These are phyloP conservation scores for Rhodotorula sphaerocarpa DNA, from an alignment of 768 basidiomycete genomes.

Conservation along the genomic window DNA sequence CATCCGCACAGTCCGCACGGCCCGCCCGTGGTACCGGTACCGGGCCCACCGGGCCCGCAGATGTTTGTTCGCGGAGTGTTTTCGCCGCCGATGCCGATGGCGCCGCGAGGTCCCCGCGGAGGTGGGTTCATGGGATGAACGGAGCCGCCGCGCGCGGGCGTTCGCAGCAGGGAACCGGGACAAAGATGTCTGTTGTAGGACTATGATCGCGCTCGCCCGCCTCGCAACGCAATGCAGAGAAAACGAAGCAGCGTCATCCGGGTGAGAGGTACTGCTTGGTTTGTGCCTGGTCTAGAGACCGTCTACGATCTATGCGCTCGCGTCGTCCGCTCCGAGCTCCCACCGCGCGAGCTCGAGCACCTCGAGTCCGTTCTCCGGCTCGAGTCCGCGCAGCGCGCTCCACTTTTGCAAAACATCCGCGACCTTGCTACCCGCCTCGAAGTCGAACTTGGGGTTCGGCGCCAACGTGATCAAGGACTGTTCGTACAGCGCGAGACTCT, in stretches of 20 bases:
- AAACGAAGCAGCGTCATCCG: no score
- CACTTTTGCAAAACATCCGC: slow-evolving; percentile 51
- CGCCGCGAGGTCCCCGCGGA: not conserved
- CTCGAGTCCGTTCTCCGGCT: slow-evolving; percentile 41
- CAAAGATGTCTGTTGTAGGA: no score
- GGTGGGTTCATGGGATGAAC: slow-evolving; percentile 2
- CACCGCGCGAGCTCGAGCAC: slow-evolving; percentile 42
- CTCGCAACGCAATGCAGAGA: no score
- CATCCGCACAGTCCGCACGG: not conserved
- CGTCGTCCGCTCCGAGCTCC: slow-evolving; percentile 45
- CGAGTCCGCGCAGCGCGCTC: slow-evolving; percentile 51
- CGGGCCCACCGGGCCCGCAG: not conserved
- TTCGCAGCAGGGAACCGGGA: not conserved
- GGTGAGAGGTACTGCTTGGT: no score
- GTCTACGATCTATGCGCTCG: slow-evolving; percentile 4
- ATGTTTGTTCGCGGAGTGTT: slow-evolving; percentile 6
- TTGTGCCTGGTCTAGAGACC: no score
- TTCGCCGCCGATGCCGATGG: slow-evolving; percentile 4
- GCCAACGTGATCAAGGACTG: slow-evolving; percentile 56
- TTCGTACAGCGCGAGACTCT: slow-evolving; percentile 54
- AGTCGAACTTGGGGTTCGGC: slow-evolving; percentile 25
- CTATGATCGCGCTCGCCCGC: no score
- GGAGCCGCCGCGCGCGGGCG: no score
- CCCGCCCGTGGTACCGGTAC: no score
- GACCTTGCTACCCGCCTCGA: slow-evolving; percentile 40